Conservation (phyloP, 805 yeast species). For the Sugiyamaella lignohabitans region DNA sequence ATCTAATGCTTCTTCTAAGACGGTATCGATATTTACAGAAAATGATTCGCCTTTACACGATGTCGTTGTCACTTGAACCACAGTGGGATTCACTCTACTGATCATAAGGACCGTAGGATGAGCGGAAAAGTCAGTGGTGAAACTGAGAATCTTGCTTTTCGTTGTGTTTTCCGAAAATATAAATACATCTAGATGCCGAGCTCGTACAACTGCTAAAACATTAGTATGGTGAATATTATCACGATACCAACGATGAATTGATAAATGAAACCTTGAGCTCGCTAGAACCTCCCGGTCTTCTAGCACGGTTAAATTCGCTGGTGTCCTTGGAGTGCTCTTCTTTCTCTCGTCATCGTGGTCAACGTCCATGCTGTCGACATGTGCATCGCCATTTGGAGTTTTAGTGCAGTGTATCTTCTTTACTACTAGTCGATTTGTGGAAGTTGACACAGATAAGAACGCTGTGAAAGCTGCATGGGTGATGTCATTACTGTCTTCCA, state of each 20-base stretch:
- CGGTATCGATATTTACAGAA: constrained; percentile 1
- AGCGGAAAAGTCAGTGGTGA: neutral
- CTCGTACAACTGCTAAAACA: constrained; percentile 10
- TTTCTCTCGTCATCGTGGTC: too few species aligned
- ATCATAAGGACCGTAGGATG: neutral
- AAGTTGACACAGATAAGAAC: neutral
- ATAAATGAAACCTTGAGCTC: constrained; percentile 9
- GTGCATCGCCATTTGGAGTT: neutral
- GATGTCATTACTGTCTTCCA: too few species aligned
- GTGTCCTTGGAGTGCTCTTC: too few species aligned
- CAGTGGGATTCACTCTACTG: neutral
- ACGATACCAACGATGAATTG: constrained; percentile 7
- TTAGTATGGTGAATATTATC: neutral
- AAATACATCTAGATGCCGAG: constrained; percentile 9
- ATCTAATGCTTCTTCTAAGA: neutral
- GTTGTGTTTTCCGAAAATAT: neutral
- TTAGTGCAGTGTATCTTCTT: too few species aligned
- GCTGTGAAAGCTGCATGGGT: too few species aligned
- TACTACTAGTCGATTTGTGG: neutral
- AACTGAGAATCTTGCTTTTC: neutral
- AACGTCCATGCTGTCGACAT: too few species aligned
- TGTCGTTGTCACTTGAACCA: constrained; percentile 6
- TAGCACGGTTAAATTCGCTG: neutral
- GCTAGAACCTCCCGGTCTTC: neutral
- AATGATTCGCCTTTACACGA: constrained; percentile 15